These are phyloP conservation scores for Hypseocharis bilobata DNA, from an alignment of 441 rosid genomes.

Conservation along the genomic window DNA sequence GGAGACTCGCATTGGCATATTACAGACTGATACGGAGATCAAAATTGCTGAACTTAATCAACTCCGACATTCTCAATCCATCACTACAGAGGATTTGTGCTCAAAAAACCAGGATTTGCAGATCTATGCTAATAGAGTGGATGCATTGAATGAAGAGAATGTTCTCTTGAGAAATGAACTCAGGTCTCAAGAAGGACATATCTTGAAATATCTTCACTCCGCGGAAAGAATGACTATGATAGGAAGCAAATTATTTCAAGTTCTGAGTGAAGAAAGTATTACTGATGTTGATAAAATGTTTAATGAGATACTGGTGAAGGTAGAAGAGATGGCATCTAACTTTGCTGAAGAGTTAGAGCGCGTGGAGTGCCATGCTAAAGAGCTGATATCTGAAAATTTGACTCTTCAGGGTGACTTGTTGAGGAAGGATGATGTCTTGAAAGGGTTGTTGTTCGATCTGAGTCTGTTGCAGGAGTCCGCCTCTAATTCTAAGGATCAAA, in stretches of 20 bases:
- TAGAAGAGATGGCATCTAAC: constrained; percentile 33
- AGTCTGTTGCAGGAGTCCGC: constrained; percentile 90
- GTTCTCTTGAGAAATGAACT: constrained; percentile 29
- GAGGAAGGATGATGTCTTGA: constrained; percentile 76
- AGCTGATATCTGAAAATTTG: constrained; percentile 44
- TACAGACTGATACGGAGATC: constrained; percentile 44
- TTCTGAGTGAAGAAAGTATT: constrained; percentile 31
- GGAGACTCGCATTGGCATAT: constrained; percentile 41
- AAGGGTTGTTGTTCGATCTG: constrained; percentile 78
- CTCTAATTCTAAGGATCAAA: constrained; percentile 64
- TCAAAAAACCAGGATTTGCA: constrained; percentile 41
- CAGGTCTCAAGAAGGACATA: constrained; percentile 25
- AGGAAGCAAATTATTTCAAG: constrained; percentile 27
- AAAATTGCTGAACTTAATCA: constrained; percentile 44
- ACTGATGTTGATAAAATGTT: constrained; percentile 37
- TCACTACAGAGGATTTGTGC: constrained; percentile 33
- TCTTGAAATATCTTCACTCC: constrained; percentile 32
- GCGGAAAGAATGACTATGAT: constrained; percentile 26
- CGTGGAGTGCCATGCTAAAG: constrained; percentile 45
- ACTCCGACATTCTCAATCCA: constrained; percentile 40
- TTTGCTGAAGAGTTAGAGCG: constrained; percentile 42
- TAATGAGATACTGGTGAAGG: constrained; percentile 37
- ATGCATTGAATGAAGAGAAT: constrained; percentile 39
- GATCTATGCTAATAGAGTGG: constrained; percentile 27
- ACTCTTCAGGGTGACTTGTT: constrained; percentile 55